Percentiles rank a stretch among this genome's conserved stretches.
Conservation (phyloP, 257 asterid species). For the Solanum chiquidenum region DNA sequence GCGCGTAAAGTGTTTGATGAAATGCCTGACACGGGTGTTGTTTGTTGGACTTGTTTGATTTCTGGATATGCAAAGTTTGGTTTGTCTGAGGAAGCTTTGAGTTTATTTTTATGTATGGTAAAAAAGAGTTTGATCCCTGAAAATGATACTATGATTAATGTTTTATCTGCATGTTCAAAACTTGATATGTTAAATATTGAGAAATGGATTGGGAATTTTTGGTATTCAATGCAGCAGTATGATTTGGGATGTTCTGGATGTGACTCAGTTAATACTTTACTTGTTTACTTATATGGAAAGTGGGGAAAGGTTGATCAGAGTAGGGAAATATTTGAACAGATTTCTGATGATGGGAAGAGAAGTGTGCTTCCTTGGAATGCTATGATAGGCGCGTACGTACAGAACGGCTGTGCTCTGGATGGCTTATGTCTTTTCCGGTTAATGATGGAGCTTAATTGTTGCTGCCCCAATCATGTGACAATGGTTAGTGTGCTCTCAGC, state of each 20-base stretch:
- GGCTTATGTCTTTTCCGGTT: conserved; percentile 40
- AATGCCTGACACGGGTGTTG: conserved; percentile 39
- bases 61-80: conserved; percentile 52
- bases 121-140: conserved; percentile 37
- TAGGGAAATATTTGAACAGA: conserved; percentile 40
- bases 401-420: conserved; percentile 39
- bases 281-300: conserved; percentile 59
- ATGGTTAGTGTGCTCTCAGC: conserved; percentile 72
- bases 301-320: conserved; percentile 35
- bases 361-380: conserved; percentile 65
- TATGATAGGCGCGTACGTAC: conserved; percentile 49
- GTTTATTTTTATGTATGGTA: conserved; percentile 36
- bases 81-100: conserved; percentile 36
- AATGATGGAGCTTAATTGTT: conserved; percentile 29
- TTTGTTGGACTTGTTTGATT: conserved; percentile 70
- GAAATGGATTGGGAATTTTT: conserved; percentile 35
- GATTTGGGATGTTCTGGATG: not conserved
- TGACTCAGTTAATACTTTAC: conserved; percentile 34
- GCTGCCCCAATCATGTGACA: conserved; percentile 66
- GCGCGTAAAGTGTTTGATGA: conserved; percentile 63
- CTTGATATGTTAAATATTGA: conserved; percentile 20
- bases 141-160: conserved; percentile 60
- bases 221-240: not conserved
- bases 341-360: conserved; percentile 41
- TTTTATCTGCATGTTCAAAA: conserved; percentile 60